Percentiles rank a stretch among this genome's conserved stretches.
These are phyloP conservation scores for Penicillium paxilli DNA, from an alignment of 495 filamentous ascomycete genomes.

Conservation along the genomic window DNA sequence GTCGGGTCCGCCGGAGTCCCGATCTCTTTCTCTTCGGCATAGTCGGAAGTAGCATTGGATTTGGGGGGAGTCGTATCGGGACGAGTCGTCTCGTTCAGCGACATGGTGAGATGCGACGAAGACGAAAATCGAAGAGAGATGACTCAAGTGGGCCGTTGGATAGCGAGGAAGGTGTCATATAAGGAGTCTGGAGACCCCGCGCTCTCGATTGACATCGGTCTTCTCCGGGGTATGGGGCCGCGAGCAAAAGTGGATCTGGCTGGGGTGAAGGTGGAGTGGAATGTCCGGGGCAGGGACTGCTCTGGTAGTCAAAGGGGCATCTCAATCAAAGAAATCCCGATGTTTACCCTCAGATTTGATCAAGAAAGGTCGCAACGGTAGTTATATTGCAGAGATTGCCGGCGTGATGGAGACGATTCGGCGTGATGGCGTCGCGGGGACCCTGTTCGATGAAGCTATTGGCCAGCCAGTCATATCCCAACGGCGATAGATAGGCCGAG, in stretches of 20 bases:
- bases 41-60: conserved; percentile 17
- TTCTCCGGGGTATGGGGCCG: conserved; percentile 10
- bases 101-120: conserved; percentile 7
- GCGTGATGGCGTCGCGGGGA: too few species aligned
- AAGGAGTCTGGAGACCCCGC: conserved; percentile 1
- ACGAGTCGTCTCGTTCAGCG: background rate
- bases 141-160: background rate
- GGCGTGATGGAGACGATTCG: background rate
- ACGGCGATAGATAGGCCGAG: background rate
- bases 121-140: background rate
- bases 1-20: conserved; percentile 8
- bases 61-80: conserved; percentile 1
- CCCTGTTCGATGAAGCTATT: background rate
- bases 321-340: background rate
- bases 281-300: background rate
- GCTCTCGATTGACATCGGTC: conserved; percentile 2
- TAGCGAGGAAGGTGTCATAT: background rate
- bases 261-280: background rate
- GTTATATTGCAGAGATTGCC: background rate
- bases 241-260: background rate
- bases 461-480: background rate
- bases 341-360: background rate
- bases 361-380: background rate
- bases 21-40: conserved; percentile 27
- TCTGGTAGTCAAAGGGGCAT: background rate